Conservation (phyloP, 1,139 yeast genomes). For the Pichia sp. region DNA sequence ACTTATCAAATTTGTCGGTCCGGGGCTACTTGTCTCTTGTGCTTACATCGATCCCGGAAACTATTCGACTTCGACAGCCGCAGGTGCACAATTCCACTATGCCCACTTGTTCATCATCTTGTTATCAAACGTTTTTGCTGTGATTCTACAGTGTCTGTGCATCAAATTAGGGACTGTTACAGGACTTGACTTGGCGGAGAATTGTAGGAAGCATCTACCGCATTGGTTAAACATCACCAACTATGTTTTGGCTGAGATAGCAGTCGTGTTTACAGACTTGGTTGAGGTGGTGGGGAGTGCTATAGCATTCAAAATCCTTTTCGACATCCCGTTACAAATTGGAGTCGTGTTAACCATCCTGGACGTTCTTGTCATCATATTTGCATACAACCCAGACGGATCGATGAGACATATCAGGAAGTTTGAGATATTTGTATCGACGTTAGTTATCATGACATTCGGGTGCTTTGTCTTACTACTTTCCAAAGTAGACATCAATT, state of each 20-base stretch:
- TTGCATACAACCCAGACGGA: slow-evolving; percentile 69
- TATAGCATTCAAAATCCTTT: slow-evolving; percentile 63
- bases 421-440: slow-evolving; percentile 62
- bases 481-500: slow-evolving; percentile 44
- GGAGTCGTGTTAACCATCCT: slow-evolving; percentile 68
- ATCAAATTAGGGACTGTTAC: slow-evolving; percentile 75
- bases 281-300: slow-evolving; percentile 86
- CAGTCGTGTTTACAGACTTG: slow-evolving; percentile 74
- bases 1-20: slow-evolving; percentile 65
- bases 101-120: slow-evolving; percentile 59
- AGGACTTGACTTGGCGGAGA: slow-evolving; percentile 72
- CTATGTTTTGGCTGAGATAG: slow-evolving; percentile 65
- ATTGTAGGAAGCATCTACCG: slow-evolving; percentile 64
- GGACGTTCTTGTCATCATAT: slow-evolving; percentile 65
- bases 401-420: slow-evolving; percentile 58
- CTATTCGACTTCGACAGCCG: slow-evolving; percentile 73
- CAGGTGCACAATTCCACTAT: slow-evolving; percentile 70
- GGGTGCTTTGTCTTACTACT: slow-evolving; percentile 60
- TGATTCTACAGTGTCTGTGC: slow-evolving; percentile 64
- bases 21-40: slow-evolving; percentile 72
- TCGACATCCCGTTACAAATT: slow-evolving; percentile 58
- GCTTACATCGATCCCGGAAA: slow-evolving; percentile 84
- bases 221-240: slow-evolving; percentile 50
- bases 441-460: slow-evolving; percentile 61
- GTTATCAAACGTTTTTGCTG: slow-evolving; percentile 67